Base-by-base conservation (phyloP, 2,329 filamentous ascomycete genomes). In the Apiospora koreana region DNA sequence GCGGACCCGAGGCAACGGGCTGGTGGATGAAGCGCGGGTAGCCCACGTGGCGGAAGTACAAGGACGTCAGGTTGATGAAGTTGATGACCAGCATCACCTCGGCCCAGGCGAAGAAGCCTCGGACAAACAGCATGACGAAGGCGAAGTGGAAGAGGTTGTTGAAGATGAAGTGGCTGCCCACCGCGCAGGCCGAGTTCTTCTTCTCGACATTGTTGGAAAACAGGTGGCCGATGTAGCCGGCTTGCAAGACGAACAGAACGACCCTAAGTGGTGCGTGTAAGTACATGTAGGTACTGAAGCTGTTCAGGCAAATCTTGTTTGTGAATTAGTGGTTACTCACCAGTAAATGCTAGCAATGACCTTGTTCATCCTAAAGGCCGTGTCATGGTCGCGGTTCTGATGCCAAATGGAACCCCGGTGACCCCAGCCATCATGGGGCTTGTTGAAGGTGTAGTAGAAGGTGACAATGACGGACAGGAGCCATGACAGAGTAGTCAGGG, bases 71-170 rank as follows among this genome's bases (percentile, higher is more conserved):
- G 81, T 97, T 97, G 85, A 94, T 84, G 79, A 96, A 93, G 84
- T 97, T 96, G 84, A 93, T 80, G 73, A 94, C 83, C 71, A 97
- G 83, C 67, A 97, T 86, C 65, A 97, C 72, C 83, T 95, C 92
- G 12, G 93, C 90, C 81, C 91, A 89, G 84, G 89, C 87, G 83
- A 95, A 96, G 80, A 92, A 87, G 66, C 86, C 89, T 75, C 91
- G 89, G 68, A 93, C 91, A 85, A 95, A 97, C 72, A 97, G 89
- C 84, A 95, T 90, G 76, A 97, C 88, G 80, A 94, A 97, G 75
- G 88, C 89, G 74, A 95, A 92, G 80, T 94, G 89, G 71, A 97
- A 87, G 54, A 97, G 83, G 81, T 97, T 97, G 86, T 94, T 93
- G 76, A 92, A 79, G 79, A 97, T 94, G 81, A 95, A 97, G 84